Evolutionary conservation across 768 basidiomycete genomes (phyloP), one percentile per base, ranked within the genome.

Genomic region (Chalciporus piperatus): DNA sequence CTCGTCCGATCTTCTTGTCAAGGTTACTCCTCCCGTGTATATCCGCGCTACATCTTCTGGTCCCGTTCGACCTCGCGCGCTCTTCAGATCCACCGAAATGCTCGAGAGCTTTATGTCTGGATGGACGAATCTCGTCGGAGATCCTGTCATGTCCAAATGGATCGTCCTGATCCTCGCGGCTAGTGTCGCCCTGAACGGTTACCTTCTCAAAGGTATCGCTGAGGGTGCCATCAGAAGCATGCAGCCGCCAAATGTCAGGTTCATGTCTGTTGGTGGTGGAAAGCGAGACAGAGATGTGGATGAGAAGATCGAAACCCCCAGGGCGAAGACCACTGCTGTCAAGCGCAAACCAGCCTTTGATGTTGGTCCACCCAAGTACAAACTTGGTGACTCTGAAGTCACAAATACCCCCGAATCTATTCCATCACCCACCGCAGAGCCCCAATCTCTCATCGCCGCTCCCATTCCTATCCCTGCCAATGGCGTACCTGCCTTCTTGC

Each of bases 121-220:
- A 4, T 98, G 95, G 95, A 91, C 92, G 9, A 73, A 76, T 13
- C 84, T 98, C 57, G 92, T 98, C 45, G 93, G 93, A 33, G 96
- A 99, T 64, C 96, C 96, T 1, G 82, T 98, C 45, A 72, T 98
- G 55, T 86, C 83, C 61, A 98, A 98, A 73, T 95, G 92, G 89
- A 94, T 98, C 65, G 90, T 98, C 44, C 78, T 91, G 50, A 77
- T 89, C 14, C 81, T 99, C 20, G 88, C 84, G 3, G 79, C 96
- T 53, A 89, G 87, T 52, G 87, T 98, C 51, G 81, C 85, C 50
- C 76, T 99, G 51, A 99, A 99, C 56, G 95, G 94, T 4, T 98
- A 92, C 64, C 77, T 98, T 14, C 79, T 99, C 52, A 95, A 92
- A 70, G 89, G 88, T 4, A 87, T 90, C 39, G 86, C 84, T 0